phyloP scores from a whole-genome alignment of 768 basidiomycete species.

The Austroboletus festivus region DNA sequence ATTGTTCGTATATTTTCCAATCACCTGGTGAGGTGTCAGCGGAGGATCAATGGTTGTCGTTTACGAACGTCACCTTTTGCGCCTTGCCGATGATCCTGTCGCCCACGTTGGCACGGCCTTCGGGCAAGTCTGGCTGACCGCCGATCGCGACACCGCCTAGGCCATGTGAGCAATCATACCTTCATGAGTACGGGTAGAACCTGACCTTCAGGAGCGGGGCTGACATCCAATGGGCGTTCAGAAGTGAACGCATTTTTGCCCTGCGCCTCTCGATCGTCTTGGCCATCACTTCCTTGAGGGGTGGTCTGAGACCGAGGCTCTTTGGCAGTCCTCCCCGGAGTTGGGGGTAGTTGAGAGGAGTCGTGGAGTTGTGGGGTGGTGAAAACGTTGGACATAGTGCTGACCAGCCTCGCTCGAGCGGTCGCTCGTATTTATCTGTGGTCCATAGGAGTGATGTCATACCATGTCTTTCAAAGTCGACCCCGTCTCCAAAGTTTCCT shows the following conservation, averaged over 20 bases:
- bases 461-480: too few species aligned
- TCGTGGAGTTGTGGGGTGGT: slow-evolving; percentile 43
- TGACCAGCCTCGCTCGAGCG: not conserved
- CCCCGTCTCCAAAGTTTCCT: too few species aligned
- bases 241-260: slow-evolving; percentile 28
- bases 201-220: slow-evolving; percentile 35
- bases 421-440: slow-evolving; percentile 14
- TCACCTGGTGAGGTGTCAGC: slow-evolving; percentile 34
- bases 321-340: not conserved
- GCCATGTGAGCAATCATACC: not conserved
- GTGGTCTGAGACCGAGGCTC: not conserved
- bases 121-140: slow-evolving; percentile 19
- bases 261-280: not conserved
- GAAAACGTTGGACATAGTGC: slow-evolving; percentile 24
- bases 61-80: slow-evolving; percentile 43
- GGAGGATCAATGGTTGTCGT: not conserved
- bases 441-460: slow-evolving; percentile 13
- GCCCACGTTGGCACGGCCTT: slow-evolving; percentile 40
- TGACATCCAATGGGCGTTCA: slow-evolving; percentile 36
- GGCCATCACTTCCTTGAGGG: not conserved
- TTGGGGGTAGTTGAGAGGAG: slow-evolving; percentile 48
- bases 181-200: not conserved
- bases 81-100: slow-evolving; percentile 61
- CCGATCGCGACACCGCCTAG: slow-evolving; percentile 26
- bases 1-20: slow-evolving; percentile 48